Conservation (phyloP, 2,329 filamentous ascomycete genomes). For the Paecilomyces sp. region DNA sequence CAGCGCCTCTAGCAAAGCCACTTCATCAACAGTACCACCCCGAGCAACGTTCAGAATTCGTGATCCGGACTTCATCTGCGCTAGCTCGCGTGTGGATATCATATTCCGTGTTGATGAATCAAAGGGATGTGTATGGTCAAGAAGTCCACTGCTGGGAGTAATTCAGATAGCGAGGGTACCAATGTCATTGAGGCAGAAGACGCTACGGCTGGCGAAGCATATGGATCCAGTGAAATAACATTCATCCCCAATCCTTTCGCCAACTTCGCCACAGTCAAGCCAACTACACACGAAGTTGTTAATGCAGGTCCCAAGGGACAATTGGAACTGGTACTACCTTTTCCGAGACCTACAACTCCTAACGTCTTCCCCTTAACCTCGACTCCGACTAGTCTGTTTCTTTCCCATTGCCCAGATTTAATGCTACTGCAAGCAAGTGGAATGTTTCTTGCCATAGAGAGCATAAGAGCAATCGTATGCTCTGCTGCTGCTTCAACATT, state of each 20-base stretch:
- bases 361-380: slow-evolving; percentile 72
- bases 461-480: slow-evolving; percentile 66
- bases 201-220: slow-evolving; percentile 67
- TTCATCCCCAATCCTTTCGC: slow-evolving; percentile 71
- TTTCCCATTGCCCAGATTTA: slow-evolving; percentile 68
- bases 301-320: background rate
- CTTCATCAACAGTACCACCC: slow-evolving; percentile 74
- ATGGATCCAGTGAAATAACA: slow-evolving; percentile 68
- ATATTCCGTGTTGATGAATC: slow-evolving; percentile 70
- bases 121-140: slow-evolving; percentile 76
- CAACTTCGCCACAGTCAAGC: slow-evolving; percentile 72
- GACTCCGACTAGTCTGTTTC: slow-evolving; percentile 65
- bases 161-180: slow-evolving; percentile 48
- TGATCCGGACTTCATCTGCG: slow-evolving; percentile 65
- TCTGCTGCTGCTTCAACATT: slow-evolving; percentile 77
- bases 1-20: slow-evolving; percentile 62
- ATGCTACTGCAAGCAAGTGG: slow-evolving; percentile 62
- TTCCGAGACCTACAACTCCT: slow-evolving; percentile 72
- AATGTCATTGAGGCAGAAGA: slow-evolving; percentile 59
- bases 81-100: slow-evolving; percentile 60
- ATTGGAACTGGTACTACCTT: slow-evolving; percentile 41
- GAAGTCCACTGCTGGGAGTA: slow-evolving; percentile 65
- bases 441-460: slow-evolving; percentile 68
- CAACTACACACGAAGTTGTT: slow-evolving; percentile 41
- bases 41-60: slow-evolving; percentile 72